Percentiles rank a stretch among this genome's conserved stretches.
These are phyloP conservation scores for Phytophthora sp. DNA, from an alignment of 352 stramenopile genomes.

Conservation along the genomic window DNA sequence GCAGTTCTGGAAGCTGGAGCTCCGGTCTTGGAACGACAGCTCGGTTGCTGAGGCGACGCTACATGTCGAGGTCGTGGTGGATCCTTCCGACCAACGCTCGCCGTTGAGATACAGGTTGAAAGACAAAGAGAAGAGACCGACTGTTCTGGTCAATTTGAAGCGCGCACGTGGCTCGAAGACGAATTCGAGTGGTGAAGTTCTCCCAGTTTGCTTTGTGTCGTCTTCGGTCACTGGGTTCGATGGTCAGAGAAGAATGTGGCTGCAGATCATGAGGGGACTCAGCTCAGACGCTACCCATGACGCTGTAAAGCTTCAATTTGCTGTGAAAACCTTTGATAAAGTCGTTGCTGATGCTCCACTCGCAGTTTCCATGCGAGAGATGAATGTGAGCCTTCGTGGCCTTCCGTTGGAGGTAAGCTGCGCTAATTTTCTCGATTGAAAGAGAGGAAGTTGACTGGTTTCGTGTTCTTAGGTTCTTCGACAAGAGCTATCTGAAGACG, in stretches of 20 bases:
- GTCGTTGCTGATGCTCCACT: constrained; percentile 24
- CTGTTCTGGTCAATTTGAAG: constrained; percentile 35
- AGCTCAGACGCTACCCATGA: not conserved
- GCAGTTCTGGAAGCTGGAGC: constrained; percentile 53
- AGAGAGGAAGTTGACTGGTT: not conserved
- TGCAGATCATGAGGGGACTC: constrained; percentile 56
- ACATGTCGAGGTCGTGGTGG: constrained; percentile 58
- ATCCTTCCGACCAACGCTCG: constrained; percentile 20
- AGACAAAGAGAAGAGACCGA: constrained; percentile 14
- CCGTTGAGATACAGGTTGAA: constrained; percentile 21
- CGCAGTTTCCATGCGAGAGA: constrained; percentile 13
- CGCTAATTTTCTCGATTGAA: not conserved
- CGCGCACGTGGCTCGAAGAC: too few relatives aligned
- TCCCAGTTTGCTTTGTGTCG: constrained; percentile 49
- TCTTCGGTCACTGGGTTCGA: constrained; percentile 41
- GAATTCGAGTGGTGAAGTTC: not conserved
- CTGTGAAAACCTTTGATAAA: constrained; percentile 44
- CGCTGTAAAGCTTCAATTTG: constrained; percentile 20
- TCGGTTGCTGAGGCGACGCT: constrained; percentile 12
- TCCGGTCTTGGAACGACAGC: constrained; percentile 24
- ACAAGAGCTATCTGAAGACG: constrained; percentile 10
- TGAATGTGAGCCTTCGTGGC: constrained; percentile 41
- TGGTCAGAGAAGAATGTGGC: constrained; percentile 68
- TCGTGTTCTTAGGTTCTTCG: constrained; percentile 6
- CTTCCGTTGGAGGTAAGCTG: constrained; percentile 27